Base-by-base conservation (phyloP, 2,329 filamentous ascomycete genomes). In the Xylaria sp. region DNA sequence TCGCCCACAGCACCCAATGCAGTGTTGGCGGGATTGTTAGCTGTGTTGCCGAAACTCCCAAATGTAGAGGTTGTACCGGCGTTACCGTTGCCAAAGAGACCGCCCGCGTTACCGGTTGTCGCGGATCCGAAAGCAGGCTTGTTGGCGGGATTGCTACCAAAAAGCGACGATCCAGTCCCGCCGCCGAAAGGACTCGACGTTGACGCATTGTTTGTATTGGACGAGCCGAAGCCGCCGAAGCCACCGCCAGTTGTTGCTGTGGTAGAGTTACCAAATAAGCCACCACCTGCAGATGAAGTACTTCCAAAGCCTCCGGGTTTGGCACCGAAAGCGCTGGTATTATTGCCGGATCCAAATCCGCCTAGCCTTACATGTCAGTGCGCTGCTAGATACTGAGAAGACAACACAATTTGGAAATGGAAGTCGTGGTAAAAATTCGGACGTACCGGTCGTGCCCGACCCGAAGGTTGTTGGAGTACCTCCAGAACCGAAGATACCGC, bases 1-100 rank as follows among this genome's bases (percentile, higher is more conserved):
- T 90, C 87, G 54, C 84, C 86, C 22, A 83, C 79, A 49, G 81
- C 83, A 57, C 85, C 84, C 49, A 88, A 79, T 33, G 85, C 83
- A 57, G 79, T 79, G 45, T 76, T 78, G 27, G 78, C 73, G 42
- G 80, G 73, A 17, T 86, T 82, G 67, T 84, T 87, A 61, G 74
- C 63, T 47, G 75, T 65, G 29, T 77, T 74, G 44, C 82, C 82
- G 61, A 84, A 82, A 15, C 73, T 76, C 33, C 75, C 74, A 31
- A 77, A 68, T 69, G 66, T 55, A 13, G 74, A 71, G 15, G 72
- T 61, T 22, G 71, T 71, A 45, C 51, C 59, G 13, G 73, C 71
- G 39, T 56, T 70, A 7, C 73, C 77, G 61, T 79, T 77, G 39
- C 85, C 85, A 66, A 88, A 87, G 11, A 87, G 76, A 5, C 82